These are phyloP conservation scores for Microbotryum lychnidis-dioicae DNA, from an alignment of 1,284 basidiomycete species.

Conservation along the genomic window DNA sequence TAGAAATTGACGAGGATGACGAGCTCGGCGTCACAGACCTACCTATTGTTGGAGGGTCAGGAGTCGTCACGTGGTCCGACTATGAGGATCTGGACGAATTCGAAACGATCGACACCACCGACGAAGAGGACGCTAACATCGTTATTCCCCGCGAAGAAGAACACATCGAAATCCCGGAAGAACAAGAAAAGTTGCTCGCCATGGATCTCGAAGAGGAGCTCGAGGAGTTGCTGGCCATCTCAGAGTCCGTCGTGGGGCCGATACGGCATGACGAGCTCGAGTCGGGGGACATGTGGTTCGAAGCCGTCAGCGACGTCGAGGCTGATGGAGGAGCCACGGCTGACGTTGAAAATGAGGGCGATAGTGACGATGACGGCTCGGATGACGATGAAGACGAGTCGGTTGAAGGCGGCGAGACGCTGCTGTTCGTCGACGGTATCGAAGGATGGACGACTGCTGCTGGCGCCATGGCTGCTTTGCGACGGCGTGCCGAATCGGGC, in stretches of 20 bases:
- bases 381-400: conserved; percentile 19
- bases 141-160: conserved; percentile 3
- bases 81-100: conserved; percentile 24
- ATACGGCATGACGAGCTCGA: conserved; percentile 17
- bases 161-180: conserved; percentile 13
- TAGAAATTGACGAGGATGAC: conserved; percentile 12
- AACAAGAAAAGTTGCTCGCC: conserved; percentile 2
- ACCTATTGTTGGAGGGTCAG: conserved; percentile 22
- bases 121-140: not conserved
- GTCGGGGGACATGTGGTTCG: conserved; percentile 25
- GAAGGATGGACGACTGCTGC: not conserved
- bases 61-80: conserved; percentile 28
- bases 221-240: conserved; percentile 23
- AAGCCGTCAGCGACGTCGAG: conserved; percentile 10
- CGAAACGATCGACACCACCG: conserved; percentile 12
- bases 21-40: conserved; percentile 23
- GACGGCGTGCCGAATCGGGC: conserved; percentile 14
- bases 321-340: conserved; percentile 4
- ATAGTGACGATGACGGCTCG: conserved; percentile 7
- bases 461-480: not conserved
- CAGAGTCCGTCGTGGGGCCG: conserved; percentile 28
- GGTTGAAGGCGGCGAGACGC: conserved; percentile 11
- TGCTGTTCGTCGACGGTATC: conserved; percentile 4
- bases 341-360: conserved; percentile 13
- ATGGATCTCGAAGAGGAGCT: conserved; percentile 23